A percentile compares a stretch with the other conserved stretches of the same genome.
Conservation (phyloP, 2,329 filamentous ascomycete species). For the Periconia sp. region DNA sequence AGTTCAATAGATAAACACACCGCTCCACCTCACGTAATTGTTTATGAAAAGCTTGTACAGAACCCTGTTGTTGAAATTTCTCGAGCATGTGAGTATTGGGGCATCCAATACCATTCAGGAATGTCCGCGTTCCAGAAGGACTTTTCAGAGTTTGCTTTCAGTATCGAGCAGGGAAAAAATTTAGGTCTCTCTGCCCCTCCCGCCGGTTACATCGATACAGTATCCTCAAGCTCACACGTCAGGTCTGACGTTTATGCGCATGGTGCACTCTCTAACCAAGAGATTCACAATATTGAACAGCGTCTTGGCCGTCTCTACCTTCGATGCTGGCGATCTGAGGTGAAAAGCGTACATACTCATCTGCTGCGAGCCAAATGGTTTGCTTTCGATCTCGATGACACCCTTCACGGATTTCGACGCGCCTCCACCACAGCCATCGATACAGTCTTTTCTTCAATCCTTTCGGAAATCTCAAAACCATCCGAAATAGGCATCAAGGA, state of each 20-base stretch:
- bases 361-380: conserved; percentile 37
- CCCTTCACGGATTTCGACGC: conserved; percentile 50
- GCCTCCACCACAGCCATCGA: conserved; percentile 43
- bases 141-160: neutral
- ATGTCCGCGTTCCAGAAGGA: neutral
- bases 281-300: neutral
- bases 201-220: neutral
- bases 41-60: neutral
- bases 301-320: neutral
- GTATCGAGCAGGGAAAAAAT: neutral
- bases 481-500: conserved; percentile 1
- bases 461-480: neutral
- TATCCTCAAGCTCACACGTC: neutral
- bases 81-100: neutral
- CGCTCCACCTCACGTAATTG: neutral
- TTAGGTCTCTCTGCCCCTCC: neutral
- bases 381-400: conserved; percentile 54
- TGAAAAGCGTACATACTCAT: neutral
- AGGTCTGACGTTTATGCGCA: neutral
- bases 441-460: conserved; percentile 36
- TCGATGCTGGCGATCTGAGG: neutral
- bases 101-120: neutral
- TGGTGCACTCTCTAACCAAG: neutral
- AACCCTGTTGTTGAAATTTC: neutral
- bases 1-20: neutral